Conservation (phyloP, 2,329 filamentous ascomycete genomes). For the Raffaelea albimanens region DNA sequence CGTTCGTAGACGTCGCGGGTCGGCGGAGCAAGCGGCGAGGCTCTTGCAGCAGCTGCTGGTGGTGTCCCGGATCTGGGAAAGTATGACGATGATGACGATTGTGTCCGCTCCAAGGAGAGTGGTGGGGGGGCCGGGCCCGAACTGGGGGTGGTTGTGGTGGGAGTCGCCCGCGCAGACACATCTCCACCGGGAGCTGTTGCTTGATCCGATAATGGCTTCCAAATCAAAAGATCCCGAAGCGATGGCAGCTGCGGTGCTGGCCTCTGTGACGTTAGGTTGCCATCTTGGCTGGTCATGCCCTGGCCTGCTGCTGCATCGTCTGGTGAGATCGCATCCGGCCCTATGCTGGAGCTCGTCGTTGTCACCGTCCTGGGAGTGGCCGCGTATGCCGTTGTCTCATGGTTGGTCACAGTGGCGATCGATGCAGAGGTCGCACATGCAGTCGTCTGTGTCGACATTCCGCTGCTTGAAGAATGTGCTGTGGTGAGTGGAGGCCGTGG, state of each 20-base stretch:
- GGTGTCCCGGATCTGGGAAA: constrained; percentile 20
- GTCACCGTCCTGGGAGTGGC: not conserved
- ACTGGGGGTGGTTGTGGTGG: constrained; percentile 7
- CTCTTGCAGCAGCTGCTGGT: not conserved
- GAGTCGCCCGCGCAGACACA: too few species aligned
- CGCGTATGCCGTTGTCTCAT: not conserved
- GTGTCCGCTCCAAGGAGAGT: constrained; percentile 23
- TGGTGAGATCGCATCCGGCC: not conserved
- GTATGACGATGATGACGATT: constrained; percentile 33
- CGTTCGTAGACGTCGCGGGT: constrained; percentile 13
- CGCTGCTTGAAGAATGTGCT: constrained; percentile 15
- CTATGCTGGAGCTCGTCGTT: not conserved
- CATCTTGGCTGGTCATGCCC: too few species aligned
- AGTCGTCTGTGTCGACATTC: constrained; percentile 25
- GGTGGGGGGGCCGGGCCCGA: not conserved
- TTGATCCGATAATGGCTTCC: constrained; percentile 38
- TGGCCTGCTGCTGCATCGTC: not conserved
- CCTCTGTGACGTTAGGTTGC: constrained; percentile 24
- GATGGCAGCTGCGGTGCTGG: constrained; percentile 40
- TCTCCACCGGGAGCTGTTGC: too few species aligned
- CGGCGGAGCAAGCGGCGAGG: constrained; percentile 18
- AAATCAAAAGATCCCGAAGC: constrained; percentile 42
- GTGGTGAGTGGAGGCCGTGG: not conserved
- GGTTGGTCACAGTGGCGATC: constrained; percentile 5
- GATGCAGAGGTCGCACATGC: not conserved